Conservation (phyloP, 139 green algal species). For the Chlorella ohadii region DNA sequence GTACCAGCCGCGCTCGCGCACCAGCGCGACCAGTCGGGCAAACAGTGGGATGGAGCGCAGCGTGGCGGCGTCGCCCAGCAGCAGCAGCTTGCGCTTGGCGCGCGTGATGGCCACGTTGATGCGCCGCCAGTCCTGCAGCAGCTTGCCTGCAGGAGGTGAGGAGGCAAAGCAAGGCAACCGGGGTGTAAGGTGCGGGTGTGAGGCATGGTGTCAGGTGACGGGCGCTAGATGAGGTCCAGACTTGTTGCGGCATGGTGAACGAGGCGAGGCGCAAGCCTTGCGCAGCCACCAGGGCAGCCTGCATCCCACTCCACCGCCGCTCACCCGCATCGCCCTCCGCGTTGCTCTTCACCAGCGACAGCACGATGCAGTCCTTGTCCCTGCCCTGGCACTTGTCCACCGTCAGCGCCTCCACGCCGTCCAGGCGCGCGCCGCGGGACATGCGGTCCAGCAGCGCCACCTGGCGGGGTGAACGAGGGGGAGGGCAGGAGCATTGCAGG, state of each 20-base stretch:
- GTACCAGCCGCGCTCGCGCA: slow-evolving; percentile 24
- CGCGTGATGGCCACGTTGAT: slow-evolving; percentile 96
- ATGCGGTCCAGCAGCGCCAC: slow-evolving; percentile 53
- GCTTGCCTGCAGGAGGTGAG: slow-evolving; percentile 34
- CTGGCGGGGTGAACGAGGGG: slow-evolving; percentile 35
- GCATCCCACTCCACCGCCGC: neutral
- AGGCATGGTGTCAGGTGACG: too few species aligned
- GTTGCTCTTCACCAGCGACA: slow-evolving; percentile 85
- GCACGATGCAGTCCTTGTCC: slow-evolving; percentile 80
- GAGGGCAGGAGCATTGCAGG: neutral
- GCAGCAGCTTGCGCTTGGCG: slow-evolving; percentile 82
- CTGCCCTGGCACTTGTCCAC: slow-evolving; percentile 90
- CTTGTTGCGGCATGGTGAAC: too few species aligned
- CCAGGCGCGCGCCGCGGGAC: neutral
- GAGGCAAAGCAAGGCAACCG: neutral
- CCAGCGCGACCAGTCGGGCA: slow-evolving; percentile 32
- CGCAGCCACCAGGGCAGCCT: too few species aligned
- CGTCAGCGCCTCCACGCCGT: slow-evolving; percentile 81
- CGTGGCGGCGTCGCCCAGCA: slow-evolving; percentile 74
- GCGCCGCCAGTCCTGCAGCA: slow-evolving; percentile 88
- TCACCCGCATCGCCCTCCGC: slow-evolving; percentile 39
- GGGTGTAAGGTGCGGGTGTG: too few species aligned
- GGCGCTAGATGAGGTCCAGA: too few species aligned
- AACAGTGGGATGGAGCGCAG: slow-evolving; percentile 54
- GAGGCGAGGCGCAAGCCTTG: too few species aligned